A percentile compares a stretch with the other conserved stretches of the same genome.
Conservation (phyloP, 2,329 filamentous ascomycete species). For the Colletotrichum phormii region DNA sequence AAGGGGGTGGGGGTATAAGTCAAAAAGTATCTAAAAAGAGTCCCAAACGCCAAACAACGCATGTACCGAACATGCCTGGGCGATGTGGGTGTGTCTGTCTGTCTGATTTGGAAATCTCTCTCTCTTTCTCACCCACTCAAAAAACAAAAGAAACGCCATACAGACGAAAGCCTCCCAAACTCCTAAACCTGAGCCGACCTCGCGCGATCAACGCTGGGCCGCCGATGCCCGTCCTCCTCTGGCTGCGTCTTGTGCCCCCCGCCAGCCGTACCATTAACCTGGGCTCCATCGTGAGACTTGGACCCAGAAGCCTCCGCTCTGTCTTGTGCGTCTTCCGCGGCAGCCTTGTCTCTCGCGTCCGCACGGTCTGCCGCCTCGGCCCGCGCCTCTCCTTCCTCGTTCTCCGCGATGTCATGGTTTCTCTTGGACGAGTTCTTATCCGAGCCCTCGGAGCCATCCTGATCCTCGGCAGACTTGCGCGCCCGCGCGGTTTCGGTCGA, state of each 20-base stretch:
- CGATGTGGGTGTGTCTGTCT: neutral
- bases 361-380: slow-evolving; percentile 16
- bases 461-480: slow-evolving; percentile 15
- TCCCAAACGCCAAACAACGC: neutral
- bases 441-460: neutral
- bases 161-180: neutral
- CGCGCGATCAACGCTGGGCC: slow-evolving; percentile 22
- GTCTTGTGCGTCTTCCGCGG: neutral
- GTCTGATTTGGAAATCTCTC: neutral
- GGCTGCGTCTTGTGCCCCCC: neutral
- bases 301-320: neutral
- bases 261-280: neutral
- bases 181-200: slow-evolving; percentile 17
- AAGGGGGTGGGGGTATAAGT: neutral
- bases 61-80: neutral
- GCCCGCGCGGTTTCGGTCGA: slow-evolving; percentile 6
- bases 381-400: slow-evolving; percentile 11
- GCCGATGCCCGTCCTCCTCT: neutral
- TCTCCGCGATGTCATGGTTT: slow-evolving; percentile 19
- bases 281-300: neutral
- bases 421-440: neutral
- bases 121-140: neutral
- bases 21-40: neutral
- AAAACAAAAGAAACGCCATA: slow-evolving; percentile 10
- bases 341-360: neutral